Conservation (phyloP, 2,329 filamentous ascomycete genomes). For the Didymella exigua region DNA sequence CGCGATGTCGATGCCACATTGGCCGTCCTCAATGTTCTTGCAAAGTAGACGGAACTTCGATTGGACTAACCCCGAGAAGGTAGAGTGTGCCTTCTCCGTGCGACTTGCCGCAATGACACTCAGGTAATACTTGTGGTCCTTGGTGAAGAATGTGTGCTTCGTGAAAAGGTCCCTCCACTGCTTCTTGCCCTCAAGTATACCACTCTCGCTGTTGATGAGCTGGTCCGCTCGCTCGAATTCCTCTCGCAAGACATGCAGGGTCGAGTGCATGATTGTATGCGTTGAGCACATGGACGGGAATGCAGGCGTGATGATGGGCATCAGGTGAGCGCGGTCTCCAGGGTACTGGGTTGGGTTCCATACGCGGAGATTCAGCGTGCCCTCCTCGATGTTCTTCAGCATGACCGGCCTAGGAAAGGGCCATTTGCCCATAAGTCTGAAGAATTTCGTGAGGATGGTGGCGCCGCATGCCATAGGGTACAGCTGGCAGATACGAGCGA, state of each 20-base stretch:
- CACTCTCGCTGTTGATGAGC: slow-evolving; percentile 75
- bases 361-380: slow-evolving; percentile 78
- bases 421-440: slow-evolving; percentile 88
- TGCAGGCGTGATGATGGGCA: slow-evolving; percentile 97
- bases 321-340: slow-evolving; percentile 82
- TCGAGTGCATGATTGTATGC: slow-evolving; percentile 88
- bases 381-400: slow-evolving; percentile 84
- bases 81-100: slow-evolving; percentile 80
- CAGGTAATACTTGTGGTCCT: slow-evolving; percentile 94
- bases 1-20: slow-evolving; percentile 75
- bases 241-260: slow-evolving; percentile 79
- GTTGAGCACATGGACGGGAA: slow-evolving; percentile 98
- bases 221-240: slow-evolving; percentile 80
- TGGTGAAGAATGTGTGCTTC: slow-evolving; percentile 91
- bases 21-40: slow-evolving; percentile 78
- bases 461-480: slow-evolving; percentile 92
- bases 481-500: slow-evolving; percentile 92
- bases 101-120: slow-evolving; percentile 83
- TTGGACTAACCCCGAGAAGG: slow-evolving; percentile 91
- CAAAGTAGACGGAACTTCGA: slow-evolving; percentile 90
- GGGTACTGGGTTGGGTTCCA: slow-evolving; percentile 94
- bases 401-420: slow-evolving; percentile 93
- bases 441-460: slow-evolving; percentile 91
- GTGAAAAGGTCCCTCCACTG: slow-evolving; percentile 88
- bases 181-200: slow-evolving; percentile 76